These are phyloP conservation scores for Leccinum boreale DNA, from an alignment of 768 basidiomycete genomes.

Conservation along the genomic window DNA sequence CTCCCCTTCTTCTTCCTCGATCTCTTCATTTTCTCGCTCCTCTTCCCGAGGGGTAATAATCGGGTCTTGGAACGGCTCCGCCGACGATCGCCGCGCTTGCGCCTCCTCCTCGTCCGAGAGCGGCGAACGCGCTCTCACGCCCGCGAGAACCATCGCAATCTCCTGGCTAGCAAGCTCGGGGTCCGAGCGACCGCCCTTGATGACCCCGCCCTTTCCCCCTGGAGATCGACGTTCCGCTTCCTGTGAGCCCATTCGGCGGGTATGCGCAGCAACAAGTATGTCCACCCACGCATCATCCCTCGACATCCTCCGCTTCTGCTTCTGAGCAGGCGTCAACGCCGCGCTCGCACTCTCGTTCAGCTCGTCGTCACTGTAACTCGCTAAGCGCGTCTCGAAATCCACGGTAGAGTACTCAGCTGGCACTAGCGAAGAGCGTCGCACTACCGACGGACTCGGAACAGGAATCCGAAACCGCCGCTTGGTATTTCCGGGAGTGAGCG, in stretches of 20 bases:
- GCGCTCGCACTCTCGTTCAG: conserved; percentile 40
- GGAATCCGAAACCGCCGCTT: conserved; percentile 61
- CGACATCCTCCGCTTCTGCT: conserved; percentile 41
- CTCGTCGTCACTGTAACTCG: conserved; percentile 54
- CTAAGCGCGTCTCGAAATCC: conserved; percentile 80
- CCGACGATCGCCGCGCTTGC: conserved; percentile 19
- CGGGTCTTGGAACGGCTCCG: conserved; percentile 6
- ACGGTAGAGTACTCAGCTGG: conserved; percentile 80
- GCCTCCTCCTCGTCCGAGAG: conserved; percentile 42
- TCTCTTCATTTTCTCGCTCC: background rate
- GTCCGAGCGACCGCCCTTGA: conserved; percentile 45
- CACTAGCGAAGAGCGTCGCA: conserved; percentile 46
- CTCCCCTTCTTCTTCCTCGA: conserved; percentile 37
- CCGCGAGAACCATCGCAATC: conserved; percentile 67
- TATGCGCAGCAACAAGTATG: conserved; percentile 66
- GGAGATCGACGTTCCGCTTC: conserved; percentile 39
- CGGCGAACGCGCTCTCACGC: conserved; percentile 38
- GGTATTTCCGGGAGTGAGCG: conserved; percentile 24
- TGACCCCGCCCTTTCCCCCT: conserved; percentile 21
- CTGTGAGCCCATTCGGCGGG: conserved; percentile 51
- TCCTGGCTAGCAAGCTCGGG: conserved; percentile 74
- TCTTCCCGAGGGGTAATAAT: conserved; percentile 10
- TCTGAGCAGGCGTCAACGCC: conserved; percentile 38
- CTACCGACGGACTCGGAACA: conserved; percentile 50
- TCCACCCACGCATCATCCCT: conserved; percentile 86